Base-by-base conservation (phyloP, 2,329 filamentous ascomycete genomes). In the Phaeosphaeriaceae sp. region DNA sequence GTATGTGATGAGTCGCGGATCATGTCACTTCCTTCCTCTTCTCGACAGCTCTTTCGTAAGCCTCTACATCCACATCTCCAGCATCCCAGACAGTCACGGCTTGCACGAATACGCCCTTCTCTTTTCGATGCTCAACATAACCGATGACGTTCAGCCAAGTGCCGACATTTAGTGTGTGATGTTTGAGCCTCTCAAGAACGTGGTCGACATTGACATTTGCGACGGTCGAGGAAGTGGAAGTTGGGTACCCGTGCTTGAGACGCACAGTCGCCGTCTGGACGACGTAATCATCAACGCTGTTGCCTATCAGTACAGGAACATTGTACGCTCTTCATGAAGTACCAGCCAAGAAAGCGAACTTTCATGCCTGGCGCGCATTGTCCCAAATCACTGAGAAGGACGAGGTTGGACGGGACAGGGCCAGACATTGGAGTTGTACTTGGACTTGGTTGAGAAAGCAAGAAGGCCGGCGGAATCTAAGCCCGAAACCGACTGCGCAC, bases 301-400 rank as follows among this genome's bases (percentile, higher is more conserved):
- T 7, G 33, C 36, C 56, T 25, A 54, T 69, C 53, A 61, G 65
- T 59, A 44, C 33, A 41, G 56, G 53, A 52, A 19, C 48, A 40
- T 15, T 25, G 11, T 51, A 46, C n/a, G 17, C 24, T 3, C 13
- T 20, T 10, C 25, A 48, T 27, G 42, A 49, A 88, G 80, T 84
- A 97, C 94, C 93, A 97, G 77, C 92, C 93, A 51, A 98, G 79
- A 76, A 98, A 96, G 60, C 94, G 89, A 60, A 97, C 89, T 80
- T 98, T 98, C n/a, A 88, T 86, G n/a, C 86, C 86, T 3, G 73
- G 59, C 21, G 78, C 76, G 48, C 83, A 80, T 56, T 81, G 72
- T 1, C 80, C 79, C n/a, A 83, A 65, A 52, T 83, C 78, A 11
- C 73, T 74, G 31, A 83, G 68, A 42, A 82, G 72, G 58, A 89